Evolutionary conservation across 805 yeast genomes (phyloP), one percentile per base, ranked within the genome.

Genomic region (Pichia californica): DNA sequence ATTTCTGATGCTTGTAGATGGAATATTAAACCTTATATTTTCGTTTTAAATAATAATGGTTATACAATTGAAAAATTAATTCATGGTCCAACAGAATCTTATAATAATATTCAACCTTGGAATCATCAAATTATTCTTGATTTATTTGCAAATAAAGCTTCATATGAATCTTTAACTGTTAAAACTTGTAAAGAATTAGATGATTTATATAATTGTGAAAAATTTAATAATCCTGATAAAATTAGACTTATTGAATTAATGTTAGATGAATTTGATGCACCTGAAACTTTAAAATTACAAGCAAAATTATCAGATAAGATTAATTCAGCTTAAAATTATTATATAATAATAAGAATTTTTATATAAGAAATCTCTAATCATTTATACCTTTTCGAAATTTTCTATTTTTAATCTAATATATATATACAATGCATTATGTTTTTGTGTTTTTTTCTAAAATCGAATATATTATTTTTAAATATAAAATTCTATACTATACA

Each of bases 11-110:
- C 79, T 74, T 69, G 77, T 58, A 75, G 80, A 64, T 76, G 82
- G 81, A 72, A 73, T 48, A 69, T 77, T 56, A 77, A 71, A 50
- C 86, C 86, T 56, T 81, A 81, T 67, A 63, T 81, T 57, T 81
- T 81, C 59, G 77, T 81, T 28, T 70, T 81, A 59, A 81, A 81
- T 69, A 81, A 81, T 66, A 76, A 73, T 51, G 88, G 88, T 62
- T 81, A 81, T 70, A 81, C 88, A 54, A 81, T 81, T 58, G 87
- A 81, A 66, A 77, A 79, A 67, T 72, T 81, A 67, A 79, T 81
- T 52, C 87, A 81, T 66, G 87, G 87, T 61, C 75, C 68, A 53
- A 66, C 67, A 26, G 85, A 85, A 39, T 64, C 69, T 44, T 81
- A 81, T 67, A 81, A 81, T 62, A 76, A 73, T 52, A 76, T 81